Evolutionary conservation across 768 basidiomycete species (phyloP).

Genomic region (Crucibulum laeve): DNA sequence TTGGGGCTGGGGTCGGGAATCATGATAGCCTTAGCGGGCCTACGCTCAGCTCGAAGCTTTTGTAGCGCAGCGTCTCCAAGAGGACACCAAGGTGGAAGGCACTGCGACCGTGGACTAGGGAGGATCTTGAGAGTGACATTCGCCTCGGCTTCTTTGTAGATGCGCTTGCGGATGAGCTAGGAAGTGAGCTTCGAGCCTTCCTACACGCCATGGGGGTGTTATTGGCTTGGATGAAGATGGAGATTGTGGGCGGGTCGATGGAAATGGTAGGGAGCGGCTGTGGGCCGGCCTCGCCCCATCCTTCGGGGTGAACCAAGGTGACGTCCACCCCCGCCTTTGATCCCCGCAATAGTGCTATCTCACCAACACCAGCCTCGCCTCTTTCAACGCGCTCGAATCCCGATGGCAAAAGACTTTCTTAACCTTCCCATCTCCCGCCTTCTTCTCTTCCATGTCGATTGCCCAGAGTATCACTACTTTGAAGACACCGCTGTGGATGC

Average conservation of each 20-base stretch:
- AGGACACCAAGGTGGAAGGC: constrained; percentile 48
- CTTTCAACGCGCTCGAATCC: constrained; percentile 41
- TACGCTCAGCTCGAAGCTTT: constrained; percentile 44
- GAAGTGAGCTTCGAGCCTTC: constrained; percentile 47
- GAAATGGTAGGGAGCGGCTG: constrained; percentile 39
- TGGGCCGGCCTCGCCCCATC: constrained; percentile 37
- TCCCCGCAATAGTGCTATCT: constrained; percentile 46
- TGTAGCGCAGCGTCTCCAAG: constrained; percentile 41
- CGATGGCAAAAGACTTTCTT: constrained; percentile 35
- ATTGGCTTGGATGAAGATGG: constrained; percentile 43
- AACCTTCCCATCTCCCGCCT: constrained; percentile 45
- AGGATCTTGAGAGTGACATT: constrained; percentile 45
- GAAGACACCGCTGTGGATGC: constrained; percentile 37
- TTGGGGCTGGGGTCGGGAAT: constrained; percentile 33
- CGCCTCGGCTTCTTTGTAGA: constrained; percentile 45
- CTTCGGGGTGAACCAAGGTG: constrained; percentile 38
- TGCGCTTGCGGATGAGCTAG: constrained; percentile 41
- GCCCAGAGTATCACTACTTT: constrained; percentile 37
- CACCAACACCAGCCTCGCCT: constrained; percentile 39
- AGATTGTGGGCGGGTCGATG: constrained; percentile 46
- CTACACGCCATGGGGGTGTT: constrained; percentile 41
- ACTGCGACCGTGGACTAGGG: constrained; percentile 43
- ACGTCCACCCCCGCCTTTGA: constrained; percentile 43
- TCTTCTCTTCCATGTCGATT: constrained; percentile 35
- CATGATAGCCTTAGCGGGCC: constrained; percentile 48